Percentiles rank a stretch among this genome's conserved stretches.
phyloP scores from a whole-genome alignment of 108 stramenopile genomes.

The Fragilariopsis cylindrus region DNA sequence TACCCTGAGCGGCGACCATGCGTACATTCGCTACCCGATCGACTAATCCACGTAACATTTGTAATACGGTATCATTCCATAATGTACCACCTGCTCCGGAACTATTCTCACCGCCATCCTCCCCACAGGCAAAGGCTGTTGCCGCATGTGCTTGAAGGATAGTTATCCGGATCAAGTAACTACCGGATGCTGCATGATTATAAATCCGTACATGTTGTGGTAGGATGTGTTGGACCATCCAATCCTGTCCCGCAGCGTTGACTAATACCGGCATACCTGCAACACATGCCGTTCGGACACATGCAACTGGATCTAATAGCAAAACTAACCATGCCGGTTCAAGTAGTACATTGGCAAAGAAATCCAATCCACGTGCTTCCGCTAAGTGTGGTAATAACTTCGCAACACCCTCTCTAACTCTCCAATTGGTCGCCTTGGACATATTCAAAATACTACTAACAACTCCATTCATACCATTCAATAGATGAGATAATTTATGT shows the following conservation, averaged over 20 bases:
- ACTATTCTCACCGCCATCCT: conserved; percentile 27
- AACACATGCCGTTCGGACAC: conserved; percentile 74
- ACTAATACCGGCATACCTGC: conserved; percentile 71
- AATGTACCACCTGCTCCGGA: conserved; percentile 30
- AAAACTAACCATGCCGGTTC: conserved; percentile 84
- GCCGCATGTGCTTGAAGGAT: conserved; percentile 66
- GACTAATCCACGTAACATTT: conserved; percentile 60
- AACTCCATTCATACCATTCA: conserved; percentile 81
- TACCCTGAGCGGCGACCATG: conserved; percentile 81
- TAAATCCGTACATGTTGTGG: conserved; percentile 74
- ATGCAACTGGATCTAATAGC: conserved; percentile 80
- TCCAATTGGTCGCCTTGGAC: conserved; percentile 86
- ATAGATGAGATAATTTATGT: conserved; percentile 72
- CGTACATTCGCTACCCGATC: conserved; percentile 88
- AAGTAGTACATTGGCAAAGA: conserved; percentile 73
- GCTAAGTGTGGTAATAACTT: conserved; percentile 77
- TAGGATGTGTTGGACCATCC: conserved; percentile 73
- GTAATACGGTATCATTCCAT: conserved; percentile 54
- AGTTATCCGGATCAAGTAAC: conserved; percentile 83
- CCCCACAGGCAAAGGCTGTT: conserved; percentile 47
- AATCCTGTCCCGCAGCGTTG: conserved; percentile 74
- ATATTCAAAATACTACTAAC: conserved; percentile 78
- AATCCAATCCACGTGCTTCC: conserved; percentile 77
- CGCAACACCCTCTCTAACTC: conserved; percentile 83
- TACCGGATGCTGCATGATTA: conserved; percentile 53